Conservation (phyloP, 192 early-diverging fungal species). For the Glomus cerebriforme region DNA sequence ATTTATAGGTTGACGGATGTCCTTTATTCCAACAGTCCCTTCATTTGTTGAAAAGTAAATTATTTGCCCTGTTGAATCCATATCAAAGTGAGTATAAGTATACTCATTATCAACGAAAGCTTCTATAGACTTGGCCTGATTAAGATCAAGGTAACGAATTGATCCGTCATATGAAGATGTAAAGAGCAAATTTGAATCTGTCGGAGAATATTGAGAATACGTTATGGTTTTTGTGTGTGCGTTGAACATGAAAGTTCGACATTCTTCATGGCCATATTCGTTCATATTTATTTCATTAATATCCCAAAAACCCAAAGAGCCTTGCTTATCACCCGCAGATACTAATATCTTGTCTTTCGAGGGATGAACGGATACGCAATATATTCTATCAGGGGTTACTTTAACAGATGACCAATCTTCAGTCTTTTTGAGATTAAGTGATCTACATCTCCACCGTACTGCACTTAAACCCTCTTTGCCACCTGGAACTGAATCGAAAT, state of each 20-base stretch:
- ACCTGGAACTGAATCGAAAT: conserved; percentile 31
- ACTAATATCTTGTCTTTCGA: conserved; percentile 53
- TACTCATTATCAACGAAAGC: conserved; percentile 46
- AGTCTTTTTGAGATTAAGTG: not conserved
- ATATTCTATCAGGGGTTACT: conserved; percentile 50
- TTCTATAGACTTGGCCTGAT: conserved; percentile 51
- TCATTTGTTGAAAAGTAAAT: conserved; percentile 59
- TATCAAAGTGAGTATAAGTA: conserved; percentile 45
- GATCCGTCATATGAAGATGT: conserved; percentile 64
- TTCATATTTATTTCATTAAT: conserved; percentile 47
- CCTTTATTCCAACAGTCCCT: conserved; percentile 53
- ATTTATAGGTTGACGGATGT: conserved; percentile 45
- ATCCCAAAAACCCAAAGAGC: conserved; percentile 63
- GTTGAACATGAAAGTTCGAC: conserved; percentile 53
- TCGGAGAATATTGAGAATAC: conserved; percentile 50
- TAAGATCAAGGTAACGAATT: conserved; percentile 61
- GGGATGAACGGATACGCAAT: conserved; percentile 57
- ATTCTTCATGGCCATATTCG: conserved; percentile 46
- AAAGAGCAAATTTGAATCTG: conserved; percentile 49
- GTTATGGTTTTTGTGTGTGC: conserved; percentile 55
- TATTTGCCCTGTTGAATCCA: conserved; percentile 45
- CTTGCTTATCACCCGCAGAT: conserved; percentile 50
- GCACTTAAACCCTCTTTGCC: conserved; percentile 36
- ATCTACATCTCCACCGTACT: conserved; percentile 1
- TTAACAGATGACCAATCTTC: conserved; percentile 51